Evolutionary conservation across 495 filamentous ascomycete genomes (phyloP).

Genomic region (Aspergillus sclerotioniger): DNA sequence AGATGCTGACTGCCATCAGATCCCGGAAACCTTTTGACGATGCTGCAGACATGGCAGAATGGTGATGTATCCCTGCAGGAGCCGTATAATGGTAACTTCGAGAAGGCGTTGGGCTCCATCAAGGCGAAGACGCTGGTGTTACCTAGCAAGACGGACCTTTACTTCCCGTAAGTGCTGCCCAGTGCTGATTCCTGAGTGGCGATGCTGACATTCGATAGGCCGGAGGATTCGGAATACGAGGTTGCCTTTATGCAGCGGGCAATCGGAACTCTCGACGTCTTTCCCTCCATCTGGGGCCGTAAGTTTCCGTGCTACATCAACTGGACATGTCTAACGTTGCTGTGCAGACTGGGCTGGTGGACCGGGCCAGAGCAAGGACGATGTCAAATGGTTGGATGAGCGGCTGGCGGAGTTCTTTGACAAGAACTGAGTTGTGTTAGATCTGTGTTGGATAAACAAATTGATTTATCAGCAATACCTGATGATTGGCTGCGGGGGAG

Average conservation of each 20-base stretch:
- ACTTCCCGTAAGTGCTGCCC: conserved; percentile 59
- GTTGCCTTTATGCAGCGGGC: conserved; percentile 61
- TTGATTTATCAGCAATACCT: neutral
- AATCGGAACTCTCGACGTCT: conserved; percentile 53
- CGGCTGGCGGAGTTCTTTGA: conserved; percentile 52
- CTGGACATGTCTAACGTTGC: conserved; percentile 12
- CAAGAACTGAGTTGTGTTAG: neutral
- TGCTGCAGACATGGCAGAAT: conserved; percentile 74
- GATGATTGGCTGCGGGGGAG: no score
- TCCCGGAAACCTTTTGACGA: conserved; percentile 63
- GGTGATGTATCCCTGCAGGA: conserved; percentile 63
- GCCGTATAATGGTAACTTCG: conserved; percentile 63
- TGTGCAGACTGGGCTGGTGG: conserved; percentile 56
- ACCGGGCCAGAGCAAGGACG: conserved; percentile 60
- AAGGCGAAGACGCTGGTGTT: conserved; percentile 66
- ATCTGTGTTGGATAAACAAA: neutral
- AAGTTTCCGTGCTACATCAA: conserved; percentile 28
- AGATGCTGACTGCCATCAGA: conserved; percentile 40
- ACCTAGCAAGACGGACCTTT: conserved; percentile 66
- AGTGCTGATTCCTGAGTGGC: neutral
- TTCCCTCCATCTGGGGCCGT: conserved; percentile 71
- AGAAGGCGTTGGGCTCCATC: conserved; percentile 62
- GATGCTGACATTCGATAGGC: conserved; percentile 35
- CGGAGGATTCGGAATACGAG: conserved; percentile 68
- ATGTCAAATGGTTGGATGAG: conserved; percentile 65